Evolutionary conservation across 2,329 filamentous ascomycete genomes (phyloP).

Genomic region (Rutstroemia sp.): DNA sequence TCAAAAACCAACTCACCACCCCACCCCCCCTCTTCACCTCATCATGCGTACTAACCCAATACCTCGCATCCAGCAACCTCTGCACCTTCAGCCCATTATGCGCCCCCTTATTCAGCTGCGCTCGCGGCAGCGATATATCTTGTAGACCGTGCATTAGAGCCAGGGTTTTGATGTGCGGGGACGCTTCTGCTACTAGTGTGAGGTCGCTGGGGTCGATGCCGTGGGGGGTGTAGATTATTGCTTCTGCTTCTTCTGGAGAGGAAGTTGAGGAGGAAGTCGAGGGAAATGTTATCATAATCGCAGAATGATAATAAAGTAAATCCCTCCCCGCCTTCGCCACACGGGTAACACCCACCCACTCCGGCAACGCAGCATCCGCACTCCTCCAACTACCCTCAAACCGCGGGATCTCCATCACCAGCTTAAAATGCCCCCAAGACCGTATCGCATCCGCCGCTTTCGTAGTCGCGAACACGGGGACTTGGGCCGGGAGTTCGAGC

Average conservation of each 20-base stretch:
- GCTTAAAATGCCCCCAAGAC: conserved; percentile 52
- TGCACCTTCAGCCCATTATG: conserved; percentile 53
- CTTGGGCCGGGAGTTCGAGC: conserved; percentile 41
- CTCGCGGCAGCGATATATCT: conserved; percentile 40
- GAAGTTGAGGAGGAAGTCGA: too few species aligned
- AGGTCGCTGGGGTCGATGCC: conserved; percentile 46
- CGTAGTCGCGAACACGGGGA: conserved; percentile 53
- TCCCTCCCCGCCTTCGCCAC: conserved; percentile 45
- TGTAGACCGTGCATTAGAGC: conserved; percentile 59
- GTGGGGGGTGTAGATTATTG: conserved; percentile 57
- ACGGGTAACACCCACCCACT: conserved; percentile 54
- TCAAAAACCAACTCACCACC: conserved; percentile 45
- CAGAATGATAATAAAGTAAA: conserved; percentile 53
- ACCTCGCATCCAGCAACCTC: conserved; percentile 43
- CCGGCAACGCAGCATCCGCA: conserved; percentile 34
- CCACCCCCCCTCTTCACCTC: conserved; percentile 54
- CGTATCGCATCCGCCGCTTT: conserved; percentile 49
- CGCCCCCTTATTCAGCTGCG: conserved; percentile 57
- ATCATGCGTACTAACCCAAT: conserved; percentile 61
- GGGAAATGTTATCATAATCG: conserved; percentile 50
- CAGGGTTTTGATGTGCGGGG: conserved; percentile 42
- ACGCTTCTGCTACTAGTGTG: conserved; percentile 34
- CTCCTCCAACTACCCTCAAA: conserved; percentile 29
- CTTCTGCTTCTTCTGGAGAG: conserved; percentile 33
- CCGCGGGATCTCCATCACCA: conserved; percentile 35